A percentile compares a stretch with the other conserved stretches of the same genome.
These are phyloP conservation scores for Friedmanniomyces simplex DNA, from an alignment of 495 filamentous ascomycete genomes.

Conservation along the genomic window DNA sequence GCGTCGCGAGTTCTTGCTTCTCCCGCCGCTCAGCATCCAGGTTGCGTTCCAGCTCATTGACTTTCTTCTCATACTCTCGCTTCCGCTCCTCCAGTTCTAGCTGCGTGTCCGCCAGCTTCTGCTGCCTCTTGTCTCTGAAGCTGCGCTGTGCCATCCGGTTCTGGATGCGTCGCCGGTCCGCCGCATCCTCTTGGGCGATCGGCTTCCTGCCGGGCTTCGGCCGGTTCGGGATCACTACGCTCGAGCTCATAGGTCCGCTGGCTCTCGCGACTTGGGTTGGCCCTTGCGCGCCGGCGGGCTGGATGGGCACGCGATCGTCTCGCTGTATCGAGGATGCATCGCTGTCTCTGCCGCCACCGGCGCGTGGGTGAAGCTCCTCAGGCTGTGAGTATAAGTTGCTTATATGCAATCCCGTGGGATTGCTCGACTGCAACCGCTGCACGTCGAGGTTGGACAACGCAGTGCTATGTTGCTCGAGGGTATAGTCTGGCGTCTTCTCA, in stretches of 20 bases:
- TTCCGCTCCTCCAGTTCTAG: conserved; percentile 10
- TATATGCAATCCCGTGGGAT: background rate
- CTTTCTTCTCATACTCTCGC: background rate
- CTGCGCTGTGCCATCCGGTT: conserved; percentile 88
- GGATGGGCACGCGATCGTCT: background rate
- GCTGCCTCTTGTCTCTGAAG: conserved; percentile 54
- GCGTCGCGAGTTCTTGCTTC: background rate
- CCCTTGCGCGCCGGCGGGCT: background rate
- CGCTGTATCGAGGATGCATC: background rate
- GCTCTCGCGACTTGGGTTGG: background rate
- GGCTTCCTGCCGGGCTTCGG: conserved; percentile 77
- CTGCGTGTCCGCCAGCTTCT: conserved; percentile 6
- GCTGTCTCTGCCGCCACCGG: background rate
- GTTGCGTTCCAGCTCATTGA: conserved; percentile 1
- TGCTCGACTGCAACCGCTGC: background rate
- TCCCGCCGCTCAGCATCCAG: conserved; percentile 1
- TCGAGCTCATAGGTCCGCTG: conserved; percentile 13
- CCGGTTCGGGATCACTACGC: conserved; percentile 5
- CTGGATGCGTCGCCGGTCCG: conserved; percentile 86
- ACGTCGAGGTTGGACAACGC: background rate
- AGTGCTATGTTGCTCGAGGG: background rate
- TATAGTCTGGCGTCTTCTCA: background rate
- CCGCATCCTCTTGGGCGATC: conserved; percentile 38
- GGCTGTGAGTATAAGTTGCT: background rate
- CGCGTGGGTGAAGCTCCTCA: background rate